Evolutionary conservation across 2,329 filamentous ascomycete genomes (phyloP).

Genomic region (Fusarium longipes): DNA sequence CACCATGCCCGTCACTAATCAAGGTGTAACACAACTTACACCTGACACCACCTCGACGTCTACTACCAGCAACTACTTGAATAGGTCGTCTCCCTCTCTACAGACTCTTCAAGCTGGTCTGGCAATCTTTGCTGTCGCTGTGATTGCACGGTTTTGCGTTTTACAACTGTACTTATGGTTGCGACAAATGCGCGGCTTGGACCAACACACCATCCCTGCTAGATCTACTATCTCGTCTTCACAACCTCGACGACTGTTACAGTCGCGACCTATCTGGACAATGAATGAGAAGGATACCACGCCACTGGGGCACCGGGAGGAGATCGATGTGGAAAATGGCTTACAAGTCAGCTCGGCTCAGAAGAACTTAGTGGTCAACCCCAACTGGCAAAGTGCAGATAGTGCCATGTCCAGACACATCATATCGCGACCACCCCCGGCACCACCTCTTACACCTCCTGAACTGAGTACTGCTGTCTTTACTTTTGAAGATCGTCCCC

Average conservation of each 20-base stretch:
- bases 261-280: slow-evolving; percentile 37
- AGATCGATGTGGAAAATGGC: slow-evolving; percentile 5
- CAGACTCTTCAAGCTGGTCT: slow-evolving; percentile 47
- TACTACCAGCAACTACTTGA: slow-evolving; percentile 48
- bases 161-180: slow-evolving; percentile 45
- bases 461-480: slow-evolving; percentile 57
- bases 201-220: slow-evolving; percentile 38
- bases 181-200: slow-evolving; percentile 42
- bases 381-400: slow-evolving; percentile 43
- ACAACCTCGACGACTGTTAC: slow-evolving; percentile 34
- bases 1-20: slow-evolving; percentile 50
- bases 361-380: slow-evolving; percentile 43
- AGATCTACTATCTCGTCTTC: slow-evolving; percentile 32
- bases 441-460: slow-evolving; percentile 63
- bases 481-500: slow-evolving; percentile 54
- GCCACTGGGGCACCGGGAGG: slow-evolving; percentile 12
- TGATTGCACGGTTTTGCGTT: slow-evolving; percentile 50
- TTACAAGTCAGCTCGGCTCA: slow-evolving; percentile 21
- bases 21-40: slow-evolving; percentile 48
- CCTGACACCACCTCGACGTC: slow-evolving; percentile 44
- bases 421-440: slow-evolving; percentile 56
- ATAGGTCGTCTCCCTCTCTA: slow-evolving; percentile 46
- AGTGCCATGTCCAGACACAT: slow-evolving; percentile 47
- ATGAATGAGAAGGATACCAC: slow-evolving; percentile 46
- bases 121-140: slow-evolving; percentile 51